Evolutionary conservation across 192 early-diverging fungal genomes (phyloP).

Genomic region (Linnemannia elongata): DNA sequence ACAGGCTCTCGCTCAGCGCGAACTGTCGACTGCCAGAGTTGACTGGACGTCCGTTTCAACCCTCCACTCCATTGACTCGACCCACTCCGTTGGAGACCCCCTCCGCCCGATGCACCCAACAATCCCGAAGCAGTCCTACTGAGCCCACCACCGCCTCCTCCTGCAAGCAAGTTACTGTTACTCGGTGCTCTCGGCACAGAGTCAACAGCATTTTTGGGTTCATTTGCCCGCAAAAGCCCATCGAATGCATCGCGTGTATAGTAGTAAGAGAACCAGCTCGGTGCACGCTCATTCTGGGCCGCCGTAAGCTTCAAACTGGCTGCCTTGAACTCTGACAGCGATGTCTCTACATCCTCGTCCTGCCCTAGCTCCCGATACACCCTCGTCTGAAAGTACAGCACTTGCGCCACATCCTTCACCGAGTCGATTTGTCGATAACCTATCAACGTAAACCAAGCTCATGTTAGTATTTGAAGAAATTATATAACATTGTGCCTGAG

Average conservation of each 20-base stretch:
- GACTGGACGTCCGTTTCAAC: constrained; percentile 27
- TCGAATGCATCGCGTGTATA: constrained; percentile 38
- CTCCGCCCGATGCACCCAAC: background rate
- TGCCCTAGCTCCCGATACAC: constrained; percentile 6
- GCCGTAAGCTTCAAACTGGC: background rate
- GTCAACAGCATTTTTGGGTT: background rate
- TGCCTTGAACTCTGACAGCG: constrained; percentile 3
- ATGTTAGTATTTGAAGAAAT: background rate
- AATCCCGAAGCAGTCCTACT: background rate
- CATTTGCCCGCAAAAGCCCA: constrained; percentile 19
- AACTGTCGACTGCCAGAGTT: constrained; percentile 18
- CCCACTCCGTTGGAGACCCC: background rate
- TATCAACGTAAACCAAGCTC: background rate
- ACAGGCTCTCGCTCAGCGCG: background rate
- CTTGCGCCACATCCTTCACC: constrained; percentile 26
- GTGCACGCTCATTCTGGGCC: constrained; percentile 16
- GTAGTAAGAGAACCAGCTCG: constrained; percentile 46
- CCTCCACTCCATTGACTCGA: constrained; percentile 10
- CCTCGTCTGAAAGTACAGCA: constrained; percentile 36
- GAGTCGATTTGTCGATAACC: constrained; percentile 29
- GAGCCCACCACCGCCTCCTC: background rate
- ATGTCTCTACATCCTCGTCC: background rate
- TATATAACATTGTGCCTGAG: too few species aligned
- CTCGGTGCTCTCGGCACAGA: background rate
- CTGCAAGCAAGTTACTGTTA: background rate